phyloP scores from a whole-genome alignment of 2,329 filamentous ascomycete genomes.

The Diplocarpon mali region DNA sequence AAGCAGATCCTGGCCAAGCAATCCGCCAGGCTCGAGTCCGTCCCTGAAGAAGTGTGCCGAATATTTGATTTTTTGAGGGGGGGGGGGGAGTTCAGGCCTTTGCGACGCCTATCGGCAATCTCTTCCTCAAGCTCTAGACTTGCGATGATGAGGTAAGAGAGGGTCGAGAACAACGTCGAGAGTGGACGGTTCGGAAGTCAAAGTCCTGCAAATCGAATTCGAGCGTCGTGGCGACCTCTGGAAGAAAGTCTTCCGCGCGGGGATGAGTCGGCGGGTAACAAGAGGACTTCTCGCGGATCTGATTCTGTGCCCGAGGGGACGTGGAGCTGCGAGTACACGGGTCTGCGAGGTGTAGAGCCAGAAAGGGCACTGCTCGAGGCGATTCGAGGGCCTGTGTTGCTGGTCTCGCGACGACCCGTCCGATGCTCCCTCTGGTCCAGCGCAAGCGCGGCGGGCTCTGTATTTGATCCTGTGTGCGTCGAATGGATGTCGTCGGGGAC shows the following conservation, averaged over 20 bases:
- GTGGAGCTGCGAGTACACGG: background rate
- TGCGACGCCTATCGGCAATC: slow-evolving; percentile 1
- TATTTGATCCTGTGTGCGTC: slow-evolving; percentile 13
- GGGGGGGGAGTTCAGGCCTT: background rate
- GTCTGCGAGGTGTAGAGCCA: background rate
- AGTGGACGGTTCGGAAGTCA: slow-evolving; percentile 13
- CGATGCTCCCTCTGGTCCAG: slow-evolving; percentile 8
- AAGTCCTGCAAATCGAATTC: slow-evolving; percentile 7
- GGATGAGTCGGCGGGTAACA: background rate
- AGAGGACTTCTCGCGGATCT: slow-evolving; percentile 6
- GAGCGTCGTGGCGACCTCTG: slow-evolving; percentile 6
- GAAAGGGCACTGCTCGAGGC: slow-evolving; percentile 1
- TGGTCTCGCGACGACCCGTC: slow-evolving; percentile 9
- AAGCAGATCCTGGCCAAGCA: slow-evolving; percentile 1
- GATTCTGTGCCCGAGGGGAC: slow-evolving; percentile 1
- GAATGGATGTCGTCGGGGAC: slow-evolving; percentile 15
- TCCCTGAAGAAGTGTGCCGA: slow-evolving; percentile 7
- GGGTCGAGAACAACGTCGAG: slow-evolving; percentile 10
- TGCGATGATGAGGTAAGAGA: slow-evolving; percentile 11
- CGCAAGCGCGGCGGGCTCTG: slow-evolving; percentile 17
- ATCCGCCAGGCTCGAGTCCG: background rate
- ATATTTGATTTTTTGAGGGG: background rate
- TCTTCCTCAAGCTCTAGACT: slow-evolving; percentile 8
- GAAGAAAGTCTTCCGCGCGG: slow-evolving; percentile 1
- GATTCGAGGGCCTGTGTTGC: slow-evolving; percentile 2